Evolutionary conservation across 352 stramenopile species (phyloP), one percentile per base, ranked within the genome.

Genomic region (Globisporangium orthogonon): DNA sequence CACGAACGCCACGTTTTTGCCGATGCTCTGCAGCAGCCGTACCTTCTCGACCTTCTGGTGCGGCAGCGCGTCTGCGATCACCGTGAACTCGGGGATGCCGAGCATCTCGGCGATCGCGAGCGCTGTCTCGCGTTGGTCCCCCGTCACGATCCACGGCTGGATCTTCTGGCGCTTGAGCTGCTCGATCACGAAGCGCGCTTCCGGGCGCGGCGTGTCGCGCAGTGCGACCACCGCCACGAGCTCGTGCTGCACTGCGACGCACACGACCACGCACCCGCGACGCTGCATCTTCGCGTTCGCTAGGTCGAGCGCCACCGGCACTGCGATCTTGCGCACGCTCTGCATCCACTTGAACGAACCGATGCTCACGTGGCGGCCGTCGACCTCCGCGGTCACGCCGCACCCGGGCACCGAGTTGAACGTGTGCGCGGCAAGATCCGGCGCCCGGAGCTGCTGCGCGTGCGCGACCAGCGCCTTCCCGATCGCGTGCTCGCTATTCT

Each of bases 11-110:
- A 92, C 82, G 15, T 74, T 78, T 58, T 89, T 77, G 23, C 82
- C 82, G 33, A 87, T 67, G 47, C 73, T 76, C 55, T 92, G 78
- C 1, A 92, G 64, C 41, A 88, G 49, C 1, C 74, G 72, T 10
- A 92, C 80, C 43, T 86, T 87, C 48, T 92, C 76, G 1, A 87
- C 78, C 63, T 92, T 92, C 53, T 92, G 69, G 67, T 89, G 76
- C 30, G 82, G 82, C 28, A 90, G 63, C 35, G 68, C 81, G 58
- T 92, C 74, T 29, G 80, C 62, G 17, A 88, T 63, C 40, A 90
- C 80, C 14, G 61, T 76, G 41, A 79, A 69, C 46, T 84, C 71
- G 1, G 70, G 67, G 47, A 92, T 74, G 2, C 75, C 71, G 3
- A 92, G 58, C 40, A 64, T 47, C 15, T 65, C 60, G 6, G 83